Base-by-base conservation (phyloP, 352 stramenopile species). In the Phytophthora palmivora region DNA sequence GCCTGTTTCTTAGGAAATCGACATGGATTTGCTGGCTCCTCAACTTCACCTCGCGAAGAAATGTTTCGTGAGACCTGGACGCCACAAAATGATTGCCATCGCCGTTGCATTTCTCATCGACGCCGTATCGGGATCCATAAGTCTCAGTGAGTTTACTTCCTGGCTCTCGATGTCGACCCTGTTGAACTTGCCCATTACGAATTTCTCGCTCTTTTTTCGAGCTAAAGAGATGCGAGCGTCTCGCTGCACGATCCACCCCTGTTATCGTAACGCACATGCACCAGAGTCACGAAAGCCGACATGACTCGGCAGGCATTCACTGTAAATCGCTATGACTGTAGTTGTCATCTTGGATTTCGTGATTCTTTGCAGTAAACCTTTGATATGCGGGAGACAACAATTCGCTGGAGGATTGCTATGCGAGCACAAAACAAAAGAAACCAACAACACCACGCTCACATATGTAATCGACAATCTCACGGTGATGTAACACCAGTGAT, bases 21-120 rank as follows among this genome's bases (percentile, higher is more conserved):
- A 44, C 6, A 12, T 11, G 45, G 61, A 65, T 65, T 70, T 70
- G 39, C 61, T 24, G 24, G 6, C 28, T 28, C 42, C 19, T 62
- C 59, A 63, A 63, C 19, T 68, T 63, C 22, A 50, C 42, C 43
- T 39, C 50, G 18, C 52, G 39, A 62, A 67, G 52, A 56, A 67
- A 61, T 50, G 26, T 16, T 37, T 49, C 15, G 18, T 39, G 32
- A 63, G 21, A 30, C 55, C 10, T 32, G 3, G 15, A 24, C 36
- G 16, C 9, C 22, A 16, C 39, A 22, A 37, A n/a, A 15, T 18
- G 45, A 19, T 32, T 47, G 47, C 41, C 18, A 33, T 28, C 6
- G 3, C 24, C 32, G 43, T 16, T 18, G 38, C 32, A 46, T 60
- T 67, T 50, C 18, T 48, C 32, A 60, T 42, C 30, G n/a, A 15